Evolutionary conservation across 2,329 filamentous ascomycete genomes (phyloP), one percentile per base, ranked within the genome.

Genomic region (Fusarium buxicola): DNA sequence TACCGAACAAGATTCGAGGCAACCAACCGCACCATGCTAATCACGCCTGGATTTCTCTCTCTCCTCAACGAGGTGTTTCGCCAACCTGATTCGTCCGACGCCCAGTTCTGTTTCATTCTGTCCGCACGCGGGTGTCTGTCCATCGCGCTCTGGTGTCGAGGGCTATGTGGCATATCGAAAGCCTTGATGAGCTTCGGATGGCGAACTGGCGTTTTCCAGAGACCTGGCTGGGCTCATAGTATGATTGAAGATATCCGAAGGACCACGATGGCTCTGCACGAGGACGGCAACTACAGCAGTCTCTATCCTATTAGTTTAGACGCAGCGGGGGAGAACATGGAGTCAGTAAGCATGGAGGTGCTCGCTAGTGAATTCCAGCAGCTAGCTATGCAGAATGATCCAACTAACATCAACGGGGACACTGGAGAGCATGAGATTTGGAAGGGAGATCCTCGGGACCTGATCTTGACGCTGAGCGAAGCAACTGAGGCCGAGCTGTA

Each of bases 401-500:
- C 48, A 47, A 2, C 48, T 38, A 15, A n/a, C 2, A 49, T 38
- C 0, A 31, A 38, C 5, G 36, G 38, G 31, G 4, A 25, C 1
- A 31, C 21, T 6, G 21, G 2, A 1, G 27, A 44, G 1, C 56
- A 25, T 5, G 28, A n/a, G 0, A 1, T 45, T 1, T 60, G 58
- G 58, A 60, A 61, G 38, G 58, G 57, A 11, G 34, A 60, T 7
- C 50, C 15, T 0, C 39, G 58, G 12, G 58, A 60, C 5, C n/a
- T 60, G 13, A 40, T 7, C 7, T 31, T 60, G 30, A 60, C 58
- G 1, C 34, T 60, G 9, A 61, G 34, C n/a, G 57, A 60, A 11
- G 58, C 58, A 7, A 60, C 58, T 2, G 58, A 41, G n/a, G 32
- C 49, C n/a, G 50, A 56, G 36, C 9, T 40, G 16, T 56, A 61